Percentiles rank a stretch among this genome's conserved stretches.
Conservation (phyloP, 2,329 filamentous ascomycete species). For the Amauroascus verrucosus region DNA sequence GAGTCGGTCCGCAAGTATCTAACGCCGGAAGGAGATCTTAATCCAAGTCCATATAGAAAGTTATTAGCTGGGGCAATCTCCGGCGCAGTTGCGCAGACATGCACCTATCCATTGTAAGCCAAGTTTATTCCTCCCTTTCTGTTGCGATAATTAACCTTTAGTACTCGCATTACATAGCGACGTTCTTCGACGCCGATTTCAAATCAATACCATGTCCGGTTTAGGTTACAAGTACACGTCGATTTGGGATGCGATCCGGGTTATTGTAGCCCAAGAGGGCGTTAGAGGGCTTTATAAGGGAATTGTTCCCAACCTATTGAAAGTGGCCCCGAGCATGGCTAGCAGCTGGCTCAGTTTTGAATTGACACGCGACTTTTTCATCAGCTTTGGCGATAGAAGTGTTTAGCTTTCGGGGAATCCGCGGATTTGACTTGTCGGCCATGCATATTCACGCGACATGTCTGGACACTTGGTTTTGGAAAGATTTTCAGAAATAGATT, state of each 20-base stretch:
- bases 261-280: slow-evolving; percentile 78
- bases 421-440: not conserved
- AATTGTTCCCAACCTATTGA: slow-evolving; percentile 86
- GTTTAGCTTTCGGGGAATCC: not conserved
- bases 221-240: slow-evolving; percentile 95
- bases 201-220: slow-evolving; percentile 98
- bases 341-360: slow-evolving; percentile 98
- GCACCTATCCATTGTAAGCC: slow-evolving; percentile 87
- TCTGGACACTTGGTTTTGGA: not conserved
- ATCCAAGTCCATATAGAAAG: slow-evolving; percentile 70
- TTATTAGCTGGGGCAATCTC: slow-evolving; percentile 83
- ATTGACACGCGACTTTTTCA: slow-evolving; percentile 75
- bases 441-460: not conserved
- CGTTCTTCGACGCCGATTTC: slow-evolving; percentile 84
- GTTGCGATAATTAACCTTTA: slow-evolving; percentile 11
- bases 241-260: slow-evolving; percentile 68
- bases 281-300: slow-evolving; percentile 85
- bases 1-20: slow-evolving; percentile 75
- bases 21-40: slow-evolving; percentile 77
- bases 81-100: slow-evolving; percentile 93
- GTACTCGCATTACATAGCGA: slow-evolving; percentile 47
- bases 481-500: not conserved
- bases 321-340: slow-evolving; percentile 97
- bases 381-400: slow-evolving; percentile 41
- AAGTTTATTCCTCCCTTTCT: not conserved